These are phyloP conservation scores for Colletotrichum camelliae DNA, from an alignment of 2,329 filamentous ascomycete species.

Conservation along the genomic window DNA sequence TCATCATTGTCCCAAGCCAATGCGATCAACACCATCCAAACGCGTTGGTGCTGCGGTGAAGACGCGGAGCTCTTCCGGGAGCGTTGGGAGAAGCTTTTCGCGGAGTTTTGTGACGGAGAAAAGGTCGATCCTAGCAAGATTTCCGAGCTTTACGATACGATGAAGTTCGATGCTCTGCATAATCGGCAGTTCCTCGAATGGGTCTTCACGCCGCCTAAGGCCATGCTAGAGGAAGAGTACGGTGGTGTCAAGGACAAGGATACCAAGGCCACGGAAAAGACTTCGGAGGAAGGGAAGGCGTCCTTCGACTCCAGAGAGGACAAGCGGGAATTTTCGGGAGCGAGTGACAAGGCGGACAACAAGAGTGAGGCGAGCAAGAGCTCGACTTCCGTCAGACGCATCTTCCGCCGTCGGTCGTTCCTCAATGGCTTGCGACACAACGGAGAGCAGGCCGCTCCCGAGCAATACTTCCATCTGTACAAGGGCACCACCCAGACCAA, in stretches of 20 bases:
- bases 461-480: constrained; percentile 90
- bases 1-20: constrained; percentile 65
- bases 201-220: constrained; percentile 88
- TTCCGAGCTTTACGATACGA: constrained; percentile 97
- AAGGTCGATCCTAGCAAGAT: constrained; percentile 99
- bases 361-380: constrained; percentile 37
- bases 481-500: constrained; percentile 77
- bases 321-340: constrained; percentile 36
- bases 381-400: constrained; percentile 43
- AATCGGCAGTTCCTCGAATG: constrained; percentile 97
- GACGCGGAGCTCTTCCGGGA: constrained; percentile 94
- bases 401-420: constrained; percentile 67
- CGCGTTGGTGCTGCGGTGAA: constrained; percentile 95
- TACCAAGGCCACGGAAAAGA: constrained; percentile 38
- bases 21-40: constrained; percentile 75
- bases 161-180: constrained; percentile 99
- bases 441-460: constrained; percentile 62
- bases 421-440: constrained; percentile 57
- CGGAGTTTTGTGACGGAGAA: constrained; percentile 94
- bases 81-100: constrained; percentile 97
- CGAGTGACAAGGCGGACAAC: constrained; percentile 46
- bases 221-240: constrained; percentile 76
- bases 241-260: constrained; percentile 43
- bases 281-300: constrained; percentile 43
- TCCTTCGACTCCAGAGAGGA: constrained; percentile 41